Evolutionary conservation across 2,329 filamentous ascomycete species (phyloP).

Genomic region (Fusarium burgessii): DNA sequence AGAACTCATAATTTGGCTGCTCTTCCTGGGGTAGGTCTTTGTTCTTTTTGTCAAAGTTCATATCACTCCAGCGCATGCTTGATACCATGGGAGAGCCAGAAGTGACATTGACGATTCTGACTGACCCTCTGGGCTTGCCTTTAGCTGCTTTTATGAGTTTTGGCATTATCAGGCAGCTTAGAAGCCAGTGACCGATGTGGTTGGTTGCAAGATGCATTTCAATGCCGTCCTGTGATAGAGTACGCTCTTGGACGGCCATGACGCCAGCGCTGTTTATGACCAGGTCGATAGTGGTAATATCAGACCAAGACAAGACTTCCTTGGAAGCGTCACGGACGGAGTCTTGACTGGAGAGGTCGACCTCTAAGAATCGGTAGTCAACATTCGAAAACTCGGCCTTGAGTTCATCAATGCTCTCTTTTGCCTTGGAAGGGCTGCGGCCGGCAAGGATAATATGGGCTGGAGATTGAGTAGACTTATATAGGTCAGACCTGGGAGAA

Average conservation of each 20-base stretch:
- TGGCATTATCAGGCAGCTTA: constrained; percentile 1
- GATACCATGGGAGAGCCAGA: not conserved
- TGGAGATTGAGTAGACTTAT: not conserved
- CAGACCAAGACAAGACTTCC: not conserved
- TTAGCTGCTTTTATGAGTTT: constrained; percentile 8
- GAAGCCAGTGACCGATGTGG: constrained; percentile 14
- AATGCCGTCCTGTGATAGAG: not conserved
- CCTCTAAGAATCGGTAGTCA: not conserved
- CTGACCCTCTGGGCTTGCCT: not conserved
- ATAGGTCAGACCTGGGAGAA: not conserved
- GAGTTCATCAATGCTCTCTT: not conserved
- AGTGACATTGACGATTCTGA: constrained; percentile 3
- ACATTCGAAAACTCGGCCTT: not conserved
- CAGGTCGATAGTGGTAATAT: not conserved
- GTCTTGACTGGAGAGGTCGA: not conserved
- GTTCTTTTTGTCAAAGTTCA: constrained; percentile 17
- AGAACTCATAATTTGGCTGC: not conserved
- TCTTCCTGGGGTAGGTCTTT: constrained; percentile 8
- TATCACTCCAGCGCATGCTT: constrained; percentile 20
- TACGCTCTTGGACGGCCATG: not conserved
- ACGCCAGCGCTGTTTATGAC: constrained; percentile 10
- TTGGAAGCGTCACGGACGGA: not conserved
- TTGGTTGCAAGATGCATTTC: constrained; percentile 20
- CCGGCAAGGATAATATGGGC: not conserved
- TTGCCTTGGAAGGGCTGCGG: not conserved